Conservation (phyloP, 805 yeast genomes). For the Cyberlindnera meyerae region DNA sequence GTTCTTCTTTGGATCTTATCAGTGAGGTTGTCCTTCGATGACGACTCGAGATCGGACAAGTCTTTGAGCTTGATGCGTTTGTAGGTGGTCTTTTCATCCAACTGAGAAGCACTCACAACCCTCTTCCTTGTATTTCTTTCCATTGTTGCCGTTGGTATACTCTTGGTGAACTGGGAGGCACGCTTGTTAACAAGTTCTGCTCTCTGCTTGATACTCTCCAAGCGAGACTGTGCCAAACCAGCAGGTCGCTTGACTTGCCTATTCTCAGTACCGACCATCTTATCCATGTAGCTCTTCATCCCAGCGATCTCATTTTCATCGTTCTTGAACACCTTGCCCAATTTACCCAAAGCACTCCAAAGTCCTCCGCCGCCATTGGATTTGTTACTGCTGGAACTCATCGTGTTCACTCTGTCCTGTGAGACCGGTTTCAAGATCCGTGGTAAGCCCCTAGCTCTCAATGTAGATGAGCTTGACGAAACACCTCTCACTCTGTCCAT, state of each 20-base stretch:
- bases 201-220: constrained; percentile 11
- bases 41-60: constrained; percentile 10
- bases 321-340: constrained; percentile 17
- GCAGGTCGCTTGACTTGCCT: constrained; percentile 12
- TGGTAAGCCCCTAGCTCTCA: constrained; percentile 15
- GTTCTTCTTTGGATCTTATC: neutral
- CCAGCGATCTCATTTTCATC: constrained; percentile 15
- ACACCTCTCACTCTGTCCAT: constrained; percentile 8
- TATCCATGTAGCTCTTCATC: constrained; percentile 23
- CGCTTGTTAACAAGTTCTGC: constrained; percentile 16
- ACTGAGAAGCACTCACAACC: constrained; percentile 1
- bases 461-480: neutral
- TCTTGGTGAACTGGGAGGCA: constrained; percentile 16
- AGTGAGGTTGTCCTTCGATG: constrained; percentile 6
- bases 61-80: constrained; percentile 10
- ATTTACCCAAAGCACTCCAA: constrained; percentile 17
- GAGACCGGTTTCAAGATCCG: constrained; percentile 17
- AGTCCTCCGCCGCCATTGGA: constrained; percentile 1
- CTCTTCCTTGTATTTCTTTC: too few species aligned
- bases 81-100: neutral
- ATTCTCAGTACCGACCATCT: constrained; percentile 13
- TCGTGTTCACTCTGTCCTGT: constrained; percentile 5
- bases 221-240: constrained; percentile 3
- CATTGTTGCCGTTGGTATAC: constrained; percentile 12
- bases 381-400: constrained; percentile 12